Conservation (phyloP, 257 asterid genomes). For the Pogostemon cablin region DNA sequence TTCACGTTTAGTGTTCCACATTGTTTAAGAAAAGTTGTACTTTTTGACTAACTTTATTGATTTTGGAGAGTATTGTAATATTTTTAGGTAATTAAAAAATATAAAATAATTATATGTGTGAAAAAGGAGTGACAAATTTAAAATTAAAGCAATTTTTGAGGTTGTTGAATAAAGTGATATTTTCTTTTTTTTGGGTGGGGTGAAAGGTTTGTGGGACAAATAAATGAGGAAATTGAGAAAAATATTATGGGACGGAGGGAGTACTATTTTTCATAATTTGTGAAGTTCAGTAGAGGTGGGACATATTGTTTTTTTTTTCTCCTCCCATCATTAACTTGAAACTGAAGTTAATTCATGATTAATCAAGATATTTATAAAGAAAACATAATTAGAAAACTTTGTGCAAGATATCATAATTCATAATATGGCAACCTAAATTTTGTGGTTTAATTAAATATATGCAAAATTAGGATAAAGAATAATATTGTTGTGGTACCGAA, state of each 20-base stretch:
- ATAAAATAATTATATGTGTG: too few relatives aligned
- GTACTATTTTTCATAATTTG: background rate
- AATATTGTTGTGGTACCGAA: background rate
- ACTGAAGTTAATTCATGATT: slow-evolving; percentile 43
- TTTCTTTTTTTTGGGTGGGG: too few relatives aligned
- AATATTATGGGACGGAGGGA: background rate
- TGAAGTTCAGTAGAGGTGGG: slow-evolving; percentile 36
- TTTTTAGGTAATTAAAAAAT: too few relatives aligned
- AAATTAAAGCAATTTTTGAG: too few relatives aligned
- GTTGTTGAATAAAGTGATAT: too few relatives aligned
- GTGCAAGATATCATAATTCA: slow-evolving; percentile 34
- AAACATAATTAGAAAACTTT: slow-evolving; percentile 35
- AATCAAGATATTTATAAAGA: slow-evolving; percentile 36
- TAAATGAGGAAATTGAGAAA: too few relatives aligned
- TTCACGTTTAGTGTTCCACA: too few relatives aligned
- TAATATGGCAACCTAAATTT: slow-evolving; percentile 23
- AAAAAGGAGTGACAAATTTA: too few relatives aligned
- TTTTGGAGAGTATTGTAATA: too few relatives aligned
- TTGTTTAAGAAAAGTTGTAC: too few relatives aligned
- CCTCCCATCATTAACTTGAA: slow-evolving; percentile 41
- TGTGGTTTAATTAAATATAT: slow-evolving; percentile 15
- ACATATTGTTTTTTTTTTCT: slow-evolving; percentile 9
- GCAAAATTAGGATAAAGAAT: too few relatives aligned
- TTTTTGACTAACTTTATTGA: too few relatives aligned
- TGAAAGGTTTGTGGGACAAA: background rate